These are phyloP conservation scores for Suillus cothurnatus DNA, from an alignment of 768 basidiomycete species.

Conservation along the genomic window DNA sequence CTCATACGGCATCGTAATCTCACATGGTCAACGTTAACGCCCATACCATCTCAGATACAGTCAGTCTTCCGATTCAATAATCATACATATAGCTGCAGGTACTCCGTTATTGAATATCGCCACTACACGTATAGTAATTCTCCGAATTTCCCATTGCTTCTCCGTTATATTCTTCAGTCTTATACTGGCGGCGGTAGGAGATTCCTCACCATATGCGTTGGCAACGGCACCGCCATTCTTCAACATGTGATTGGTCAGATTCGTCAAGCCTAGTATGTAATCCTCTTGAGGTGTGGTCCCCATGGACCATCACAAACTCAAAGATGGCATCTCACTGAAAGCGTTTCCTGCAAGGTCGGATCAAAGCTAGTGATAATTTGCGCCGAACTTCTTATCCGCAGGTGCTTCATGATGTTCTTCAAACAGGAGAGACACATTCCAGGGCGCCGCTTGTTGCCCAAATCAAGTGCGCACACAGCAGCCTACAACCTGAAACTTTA, in stretches of 20 bases:
- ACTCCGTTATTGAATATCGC: neutral
- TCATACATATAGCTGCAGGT: neutral
- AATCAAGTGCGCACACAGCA: slow-evolving; percentile 31
- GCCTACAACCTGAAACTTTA: slow-evolving; percentile 9
- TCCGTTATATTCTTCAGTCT: neutral
- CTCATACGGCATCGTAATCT: neutral
- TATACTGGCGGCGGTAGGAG: slow-evolving; percentile 21
- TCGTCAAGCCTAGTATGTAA: slow-evolving; percentile 23
- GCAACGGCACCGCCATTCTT: slow-evolving; percentile 24
- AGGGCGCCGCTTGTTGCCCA: slow-evolving; percentile 13
- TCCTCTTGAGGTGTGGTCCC: slow-evolving; percentile 20
- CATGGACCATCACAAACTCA: slow-evolving; percentile 7
- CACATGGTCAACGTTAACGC: neutral
- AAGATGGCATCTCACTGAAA: slow-evolving; percentile 22
- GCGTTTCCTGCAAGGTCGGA: slow-evolving; percentile 24
- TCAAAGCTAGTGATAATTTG: slow-evolving; percentile 17
- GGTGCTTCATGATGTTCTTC: slow-evolving; percentile 14
- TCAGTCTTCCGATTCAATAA: neutral
- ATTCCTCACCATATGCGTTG: slow-evolving; percentile 4
- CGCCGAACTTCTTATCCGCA: slow-evolving; percentile 3
- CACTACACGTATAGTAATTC: neutral
- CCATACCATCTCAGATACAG: neutral
- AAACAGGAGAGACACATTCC: slow-evolving; percentile 7
- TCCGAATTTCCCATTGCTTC: neutral
- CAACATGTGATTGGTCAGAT: slow-evolving; percentile 24